These are phyloP conservation scores for Medicago ruthenica DNA, from an alignment of 306 rosid species.

Conservation along the genomic window DNA sequence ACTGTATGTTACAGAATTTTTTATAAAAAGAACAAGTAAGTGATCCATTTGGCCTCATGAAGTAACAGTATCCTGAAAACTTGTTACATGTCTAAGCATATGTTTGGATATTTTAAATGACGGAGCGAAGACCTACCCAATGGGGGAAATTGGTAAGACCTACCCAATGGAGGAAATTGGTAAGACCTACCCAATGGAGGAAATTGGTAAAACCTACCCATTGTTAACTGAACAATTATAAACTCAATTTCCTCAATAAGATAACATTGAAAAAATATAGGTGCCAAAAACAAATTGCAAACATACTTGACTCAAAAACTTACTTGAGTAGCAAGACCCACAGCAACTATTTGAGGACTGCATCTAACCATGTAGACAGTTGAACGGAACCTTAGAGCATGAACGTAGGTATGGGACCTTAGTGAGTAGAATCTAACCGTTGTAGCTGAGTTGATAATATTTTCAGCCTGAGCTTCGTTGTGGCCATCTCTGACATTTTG, in stretches of 20 bases:
- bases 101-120: background rate
- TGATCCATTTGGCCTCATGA: constrained; percentile 30
- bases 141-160: constrained; percentile 32
- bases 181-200: constrained; percentile 26
- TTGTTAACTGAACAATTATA: constrained; percentile 30
- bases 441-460: constrained; percentile 69
- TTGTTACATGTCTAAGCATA: constrained; percentile 36
- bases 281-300: constrained; percentile 33
- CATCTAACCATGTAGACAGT: constrained; percentile 95
- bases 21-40: constrained; percentile 31
- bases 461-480: constrained; percentile 63
- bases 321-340: constrained; percentile 95
- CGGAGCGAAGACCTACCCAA: background rate
- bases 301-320: constrained; percentile 48
- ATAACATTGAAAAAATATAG: constrained; percentile 29
- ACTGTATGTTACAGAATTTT: constrained; percentile 8
- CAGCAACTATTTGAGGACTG: constrained; percentile 90
- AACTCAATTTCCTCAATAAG: constrained; percentile 29
- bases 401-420: constrained; percentile 82
- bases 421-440: constrained; percentile 93
- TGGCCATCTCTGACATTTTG: constrained; percentile 80
- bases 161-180: constrained; percentile 4
- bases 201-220: constrained; percentile 36
- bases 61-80: constrained; percentile 32
- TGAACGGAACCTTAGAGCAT: constrained; percentile 92